phyloP scores from a whole-genome alignment of 2,329 filamentous ascomycete genomes.

The Curvularia lunata region DNA sequence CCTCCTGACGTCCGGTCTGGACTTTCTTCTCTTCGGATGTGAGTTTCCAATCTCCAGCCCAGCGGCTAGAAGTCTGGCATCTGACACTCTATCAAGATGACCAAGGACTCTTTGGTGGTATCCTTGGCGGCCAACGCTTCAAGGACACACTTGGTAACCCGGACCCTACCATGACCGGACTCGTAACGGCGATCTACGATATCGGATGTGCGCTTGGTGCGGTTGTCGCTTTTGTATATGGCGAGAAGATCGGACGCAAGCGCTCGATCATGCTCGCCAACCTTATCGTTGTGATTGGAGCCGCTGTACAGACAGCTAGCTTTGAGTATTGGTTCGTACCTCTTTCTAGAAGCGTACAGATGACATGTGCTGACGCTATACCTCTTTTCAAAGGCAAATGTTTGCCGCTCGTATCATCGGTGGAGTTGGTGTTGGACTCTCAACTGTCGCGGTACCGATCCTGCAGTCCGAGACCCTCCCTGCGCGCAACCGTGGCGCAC shows the following conservation, averaged over 20 bases:
- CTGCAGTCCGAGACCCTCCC: conserved; percentile 51
- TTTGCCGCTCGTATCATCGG: conserved; percentile 49
- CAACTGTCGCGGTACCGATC: conserved; percentile 55
- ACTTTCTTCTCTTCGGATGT: conserved; percentile 27
- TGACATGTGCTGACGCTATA: background rate
- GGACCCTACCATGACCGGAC: conserved; percentile 37
- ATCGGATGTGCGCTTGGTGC: conserved; percentile 53
- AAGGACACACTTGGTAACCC: conserved; percentile 24
- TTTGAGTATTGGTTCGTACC: conserved; percentile 29
- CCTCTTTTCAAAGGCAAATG: conserved; percentile 25
- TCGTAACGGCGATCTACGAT: conserved; percentile 48
- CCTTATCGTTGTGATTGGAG: conserved; percentile 43
- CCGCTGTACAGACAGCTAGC: conserved; percentile 40
- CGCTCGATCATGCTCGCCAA: conserved; percentile 63
- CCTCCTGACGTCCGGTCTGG: conserved; percentile 22
- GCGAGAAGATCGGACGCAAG: conserved; percentile 63
- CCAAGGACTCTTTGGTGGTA: conserved; percentile 36
- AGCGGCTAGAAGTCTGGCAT: background rate
- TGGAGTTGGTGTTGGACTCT: conserved; percentile 54
- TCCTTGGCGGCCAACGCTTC: conserved; percentile 33
- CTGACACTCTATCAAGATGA: conserved; percentile 23
- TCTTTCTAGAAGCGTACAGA: background rate
- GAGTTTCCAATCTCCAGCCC: background rate
- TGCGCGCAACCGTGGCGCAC: conserved; percentile 24
- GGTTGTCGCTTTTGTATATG: conserved; percentile 51